phyloP scores from a whole-genome alignment of 1,284 basidiomycete genomes.

The Ganoderma resinaceum region DNA sequence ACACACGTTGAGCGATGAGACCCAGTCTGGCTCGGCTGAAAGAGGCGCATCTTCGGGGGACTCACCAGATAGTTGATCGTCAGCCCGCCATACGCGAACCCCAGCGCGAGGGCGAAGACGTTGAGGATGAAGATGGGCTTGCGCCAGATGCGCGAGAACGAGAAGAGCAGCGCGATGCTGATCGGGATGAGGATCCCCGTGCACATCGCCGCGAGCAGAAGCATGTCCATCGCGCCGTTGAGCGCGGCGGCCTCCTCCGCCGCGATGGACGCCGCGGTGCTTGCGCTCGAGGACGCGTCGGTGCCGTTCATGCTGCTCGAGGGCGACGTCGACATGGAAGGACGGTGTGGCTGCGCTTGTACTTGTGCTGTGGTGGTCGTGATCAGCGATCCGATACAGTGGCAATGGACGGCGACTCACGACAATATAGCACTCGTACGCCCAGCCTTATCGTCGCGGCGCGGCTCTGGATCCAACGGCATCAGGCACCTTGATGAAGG shows the following conservation, averaged over 20 bases:
- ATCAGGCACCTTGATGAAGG: neutral
- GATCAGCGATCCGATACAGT: neutral
- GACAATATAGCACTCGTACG: neutral
- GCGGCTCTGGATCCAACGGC: neutral
- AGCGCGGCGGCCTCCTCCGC: neutral
- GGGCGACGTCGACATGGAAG: neutral
- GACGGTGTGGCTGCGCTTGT: neutral
- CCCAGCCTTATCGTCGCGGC: neutral
- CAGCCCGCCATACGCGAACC: neutral
- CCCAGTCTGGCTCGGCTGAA: neutral
- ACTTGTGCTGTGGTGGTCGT: no score
- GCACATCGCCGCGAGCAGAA: neutral
- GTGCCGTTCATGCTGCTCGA: neutral
- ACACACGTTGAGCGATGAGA: neutral
- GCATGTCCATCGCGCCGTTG: neutral
- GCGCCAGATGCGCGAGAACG: neutral
- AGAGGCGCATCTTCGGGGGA: neutral
- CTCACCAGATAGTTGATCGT: neutral
- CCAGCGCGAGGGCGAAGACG: neutral
- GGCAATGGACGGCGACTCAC: neutral
- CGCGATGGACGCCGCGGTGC: neutral
- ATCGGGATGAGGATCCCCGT: conserved; percentile 1
- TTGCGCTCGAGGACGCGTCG: neutral
- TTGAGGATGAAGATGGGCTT: conserved; percentile 1
- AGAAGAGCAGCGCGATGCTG: neutral